Evolutionary conservation across 2,329 filamentous ascomycete species (phyloP).

Genomic region (Penicillium sp.): DNA sequence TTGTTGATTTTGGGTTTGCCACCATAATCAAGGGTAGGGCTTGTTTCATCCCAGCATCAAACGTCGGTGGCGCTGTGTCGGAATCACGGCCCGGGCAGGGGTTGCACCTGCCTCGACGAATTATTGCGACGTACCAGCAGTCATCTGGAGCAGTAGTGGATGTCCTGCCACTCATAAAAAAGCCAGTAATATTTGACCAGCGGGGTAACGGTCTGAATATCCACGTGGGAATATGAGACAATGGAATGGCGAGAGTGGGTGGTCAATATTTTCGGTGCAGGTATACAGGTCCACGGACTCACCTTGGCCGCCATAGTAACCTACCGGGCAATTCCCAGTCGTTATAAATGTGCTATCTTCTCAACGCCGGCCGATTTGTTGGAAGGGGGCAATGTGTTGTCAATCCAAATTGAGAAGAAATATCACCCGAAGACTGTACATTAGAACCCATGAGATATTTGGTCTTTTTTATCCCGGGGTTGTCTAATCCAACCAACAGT

Average conservation of each 20-base stretch:
- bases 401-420: constrained; percentile 24
- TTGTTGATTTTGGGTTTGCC: constrained; percentile 60
- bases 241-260: constrained; percentile 52
- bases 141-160: constrained; percentile 73
- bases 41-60: constrained; percentile 36
- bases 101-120: constrained; percentile 66
- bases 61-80: constrained; percentile 69
- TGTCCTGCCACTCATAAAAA: constrained; percentile 75
- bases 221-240: constrained; percentile 44
- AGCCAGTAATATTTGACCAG: constrained; percentile 63
- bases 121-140: constrained; percentile 71
- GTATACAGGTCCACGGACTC: constrained; percentile 52
- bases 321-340: constrained; percentile 34
- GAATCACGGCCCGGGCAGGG: constrained; percentile 73
- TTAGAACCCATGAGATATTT: not conserved
- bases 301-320: constrained; percentile 48
- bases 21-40: constrained; percentile 62
- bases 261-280: constrained; percentile 50
- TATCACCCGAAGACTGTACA: not conserved
- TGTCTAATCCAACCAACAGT: constrained; percentile 68
- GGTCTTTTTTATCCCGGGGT: constrained; percentile 1
- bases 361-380: constrained; percentile 56
- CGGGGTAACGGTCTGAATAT: constrained; percentile 77
- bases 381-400: constrained; percentile 30
- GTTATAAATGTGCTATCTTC: constrained; percentile 64